These are phyloP conservation scores for Pyrenophora teres DNA, from an alignment of 2,329 filamentous ascomycete species.

Conservation along the genomic window DNA sequence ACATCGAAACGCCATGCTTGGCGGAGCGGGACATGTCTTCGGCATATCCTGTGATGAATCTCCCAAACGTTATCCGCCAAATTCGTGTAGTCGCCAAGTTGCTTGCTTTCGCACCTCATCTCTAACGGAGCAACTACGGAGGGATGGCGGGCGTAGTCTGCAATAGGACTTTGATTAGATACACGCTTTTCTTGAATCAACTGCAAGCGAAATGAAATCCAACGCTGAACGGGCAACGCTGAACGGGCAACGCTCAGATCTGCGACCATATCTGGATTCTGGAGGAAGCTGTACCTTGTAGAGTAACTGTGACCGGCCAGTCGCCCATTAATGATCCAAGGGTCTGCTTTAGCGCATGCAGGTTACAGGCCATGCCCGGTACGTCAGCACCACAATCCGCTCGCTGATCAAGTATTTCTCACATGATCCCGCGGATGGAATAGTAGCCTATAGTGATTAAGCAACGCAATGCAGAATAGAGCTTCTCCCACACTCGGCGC, in stretches of 20 bases:
- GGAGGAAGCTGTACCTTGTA: no score
- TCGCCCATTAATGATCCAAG: not conserved
- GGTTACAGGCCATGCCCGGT: not conserved
- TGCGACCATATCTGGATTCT: not conserved
- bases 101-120: not conserved
- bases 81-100: not conserved
- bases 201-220: not conserved
- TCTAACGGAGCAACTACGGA: not conserved
- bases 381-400: not conserved
- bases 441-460: not conserved
- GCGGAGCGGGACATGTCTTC: conserved; percentile 16
- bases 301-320: no score
- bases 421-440: not conserved
- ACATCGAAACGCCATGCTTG: conserved; percentile 25
- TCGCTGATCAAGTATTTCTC: no score
- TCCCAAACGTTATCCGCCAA: not conserved
- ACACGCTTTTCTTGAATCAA: conserved; percentile 9
- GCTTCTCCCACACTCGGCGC: no score
- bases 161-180: conserved; percentile 8
- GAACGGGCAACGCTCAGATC: not conserved
- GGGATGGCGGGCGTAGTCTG: conserved; percentile 8
- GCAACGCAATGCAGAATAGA: no score
- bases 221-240: no score
- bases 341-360: not conserved
- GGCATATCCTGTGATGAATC: no score